These are phyloP conservation scores for Mycotypha africana DNA, from an alignment of 371 early-diverging fungal genomes.

Conservation along the genomic window DNA sequence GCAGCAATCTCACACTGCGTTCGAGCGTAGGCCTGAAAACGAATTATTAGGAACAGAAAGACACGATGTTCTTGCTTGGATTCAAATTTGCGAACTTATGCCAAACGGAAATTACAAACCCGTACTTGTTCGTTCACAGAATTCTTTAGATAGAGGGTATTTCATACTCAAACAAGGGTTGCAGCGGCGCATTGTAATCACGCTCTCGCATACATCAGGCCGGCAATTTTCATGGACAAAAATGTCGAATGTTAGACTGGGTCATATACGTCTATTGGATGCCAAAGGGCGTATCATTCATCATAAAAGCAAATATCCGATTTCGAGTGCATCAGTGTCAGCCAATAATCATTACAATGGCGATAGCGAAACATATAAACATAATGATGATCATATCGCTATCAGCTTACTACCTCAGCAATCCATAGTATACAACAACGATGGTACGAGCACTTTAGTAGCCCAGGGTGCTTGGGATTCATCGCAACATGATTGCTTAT, in stretches of 20 bases:
- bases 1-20: neutral
- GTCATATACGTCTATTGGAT: slow-evolving; percentile 60
- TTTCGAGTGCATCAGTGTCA: no score
- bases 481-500: slow-evolving; percentile 69
- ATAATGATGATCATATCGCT: slow-evolving; percentile 48
- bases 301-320: no score
- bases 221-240: slow-evolving; percentile 56
- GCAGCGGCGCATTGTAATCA: slow-evolving; percentile 70
- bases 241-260: slow-evolving; percentile 56
- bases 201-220: slow-evolving; percentile 72
- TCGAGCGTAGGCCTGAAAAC: slow-evolving; percentile 47
- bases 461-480: slow-evolving; percentile 82
- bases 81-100: slow-evolving; percentile 66
- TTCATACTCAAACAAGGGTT: slow-evolving; percentile 81
- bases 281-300: slow-evolving; percentile 56
- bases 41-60: slow-evolving; percentile 57
- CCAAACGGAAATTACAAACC: slow-evolving; percentile 68
- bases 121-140: slow-evolving; percentile 59
- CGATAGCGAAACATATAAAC: slow-evolving; percentile 42
- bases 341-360: no score
- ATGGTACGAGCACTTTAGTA: slow-evolving; percentile 61
- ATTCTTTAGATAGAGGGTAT: slow-evolving; percentile 49
- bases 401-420: slow-evolving; percentile 38
- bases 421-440: slow-evolving; percentile 42
- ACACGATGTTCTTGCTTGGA: slow-evolving; percentile 68